Percentiles rank a stretch among this genome's conserved stretches.
Conservation (phyloP, 2,329 filamentous ascomycete genomes). For the Elsinoe ampelina region DNA sequence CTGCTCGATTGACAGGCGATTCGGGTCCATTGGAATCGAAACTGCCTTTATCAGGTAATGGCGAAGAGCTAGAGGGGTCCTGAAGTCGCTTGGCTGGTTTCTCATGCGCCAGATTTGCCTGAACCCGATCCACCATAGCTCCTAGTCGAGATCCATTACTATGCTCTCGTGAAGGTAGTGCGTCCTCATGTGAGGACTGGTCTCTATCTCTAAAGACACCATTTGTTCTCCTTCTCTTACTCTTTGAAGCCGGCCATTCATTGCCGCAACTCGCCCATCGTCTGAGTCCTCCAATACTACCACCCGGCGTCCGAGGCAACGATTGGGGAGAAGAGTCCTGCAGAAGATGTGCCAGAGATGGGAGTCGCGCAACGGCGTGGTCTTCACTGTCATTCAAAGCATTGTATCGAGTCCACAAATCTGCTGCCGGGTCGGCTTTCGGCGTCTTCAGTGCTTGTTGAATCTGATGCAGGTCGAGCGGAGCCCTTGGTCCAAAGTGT, state of each 20-base stretch:
- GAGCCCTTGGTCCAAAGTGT: constrained; percentile 21
- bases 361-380: constrained; percentile 27
- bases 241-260: constrained; percentile 36
- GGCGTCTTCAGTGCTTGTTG: constrained; percentile 31
- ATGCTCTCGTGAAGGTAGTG: constrained; percentile 20
- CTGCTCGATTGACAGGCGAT: background rate
- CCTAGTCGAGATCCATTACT: constrained; percentile 22
- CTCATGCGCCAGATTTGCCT: constrained; percentile 33
- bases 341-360: constrained; percentile 36
- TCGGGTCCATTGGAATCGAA: constrained; percentile 10
- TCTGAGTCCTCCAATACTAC: constrained; percentile 37
- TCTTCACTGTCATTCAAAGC: constrained; percentile 30
- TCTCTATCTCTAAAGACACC: constrained; percentile 26
- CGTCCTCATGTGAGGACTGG: constrained; percentile 14
- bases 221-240: constrained; percentile 33
- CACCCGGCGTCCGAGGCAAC: constrained; percentile 32
- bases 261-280: constrained; percentile 44
- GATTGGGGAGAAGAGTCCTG: constrained; percentile 39
- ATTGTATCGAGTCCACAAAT: constrained; percentile 39
- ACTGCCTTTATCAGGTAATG: constrained; percentile 30
- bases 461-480: constrained; percentile 21
- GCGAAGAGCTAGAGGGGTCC: constrained; percentile 39
- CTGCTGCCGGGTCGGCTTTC: constrained; percentile 38
- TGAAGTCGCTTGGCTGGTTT: constrained; percentile 17
- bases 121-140: constrained; percentile 35